A percentile compares a stretch with the other conserved stretches of the same genome.
These are phyloP conservation scores for Colletotrichum coccodes DNA, from an alignment of 2,329 filamentous ascomycete genomes.

Conservation along the genomic window DNA sequence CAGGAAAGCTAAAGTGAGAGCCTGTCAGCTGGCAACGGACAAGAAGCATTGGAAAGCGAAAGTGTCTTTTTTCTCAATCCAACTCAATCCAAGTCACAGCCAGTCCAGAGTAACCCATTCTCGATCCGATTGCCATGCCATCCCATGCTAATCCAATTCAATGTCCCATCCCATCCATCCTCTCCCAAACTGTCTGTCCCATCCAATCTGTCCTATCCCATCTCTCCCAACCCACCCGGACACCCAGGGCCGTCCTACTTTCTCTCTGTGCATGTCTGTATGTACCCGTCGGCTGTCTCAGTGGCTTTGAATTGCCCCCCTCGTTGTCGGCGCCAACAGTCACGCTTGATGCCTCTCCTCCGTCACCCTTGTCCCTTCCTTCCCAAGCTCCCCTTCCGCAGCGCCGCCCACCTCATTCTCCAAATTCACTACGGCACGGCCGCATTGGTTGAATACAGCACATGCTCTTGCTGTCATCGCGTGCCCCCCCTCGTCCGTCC, in stretches of 20 bases:
- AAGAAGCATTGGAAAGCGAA: not conserved
- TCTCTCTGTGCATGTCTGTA: not conserved
- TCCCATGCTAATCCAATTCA: not conserved
- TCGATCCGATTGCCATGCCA: slow-evolving; percentile 8
- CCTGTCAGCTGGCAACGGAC: not conserved
- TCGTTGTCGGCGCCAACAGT: slow-evolving; percentile 13
- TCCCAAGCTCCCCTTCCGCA: slow-evolving; percentile 3
- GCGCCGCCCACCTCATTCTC: not conserved
- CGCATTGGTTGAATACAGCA: not conserved
- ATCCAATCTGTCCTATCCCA: not conserved
- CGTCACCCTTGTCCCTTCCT: not conserved
- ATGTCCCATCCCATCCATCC: not conserved
- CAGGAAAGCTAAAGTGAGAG: not conserved
- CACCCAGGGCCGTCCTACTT: not conserved
- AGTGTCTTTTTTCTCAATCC: not conserved
- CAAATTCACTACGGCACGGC: not conserved
- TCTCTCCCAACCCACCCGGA: not conserved
- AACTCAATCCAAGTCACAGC: not conserved
- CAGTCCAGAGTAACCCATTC: not conserved
- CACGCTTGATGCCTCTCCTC: not conserved
- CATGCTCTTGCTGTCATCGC: slow-evolving; percentile 18
- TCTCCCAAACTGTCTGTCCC: not conserved
- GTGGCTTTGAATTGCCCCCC: not conserved
- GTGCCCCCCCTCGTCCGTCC: slow-evolving; percentile 7
- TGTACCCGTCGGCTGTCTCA: not conserved